phyloP scores from a whole-genome alignment of 192 early-diverging fungal genomes.

The Chytriomyces sp. region DNA sequence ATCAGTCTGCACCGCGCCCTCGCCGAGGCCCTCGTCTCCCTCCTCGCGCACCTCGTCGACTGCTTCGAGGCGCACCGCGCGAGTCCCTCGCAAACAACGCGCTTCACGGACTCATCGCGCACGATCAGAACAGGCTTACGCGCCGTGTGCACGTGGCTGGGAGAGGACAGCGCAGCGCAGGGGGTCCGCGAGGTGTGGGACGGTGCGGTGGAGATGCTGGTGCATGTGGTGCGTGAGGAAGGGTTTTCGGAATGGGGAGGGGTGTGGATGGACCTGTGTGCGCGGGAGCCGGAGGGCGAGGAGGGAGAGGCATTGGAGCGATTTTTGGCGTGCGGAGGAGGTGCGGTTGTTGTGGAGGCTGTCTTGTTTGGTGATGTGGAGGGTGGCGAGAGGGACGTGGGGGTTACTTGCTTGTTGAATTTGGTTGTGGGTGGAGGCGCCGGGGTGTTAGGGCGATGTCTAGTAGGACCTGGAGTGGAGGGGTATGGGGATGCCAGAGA shows the following conservation, averaged over 20 bases:
- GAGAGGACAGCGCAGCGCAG: conserved; percentile 5
- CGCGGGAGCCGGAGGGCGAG: background rate
- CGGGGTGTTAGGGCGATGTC: background rate
- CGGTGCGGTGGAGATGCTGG: conserved; percentile 12
- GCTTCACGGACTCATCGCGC: background rate
- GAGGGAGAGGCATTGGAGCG: background rate
- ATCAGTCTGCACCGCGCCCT: conserved; percentile 21
- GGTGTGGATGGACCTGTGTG: conserved; percentile 5
- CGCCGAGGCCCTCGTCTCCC: conserved; percentile 14
- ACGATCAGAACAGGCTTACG: background rate
- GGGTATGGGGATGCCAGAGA: background rate
- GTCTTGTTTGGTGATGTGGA: background rate
- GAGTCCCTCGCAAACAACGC: background rate
- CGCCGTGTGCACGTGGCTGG: conserved; percentile 7
- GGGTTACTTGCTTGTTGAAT: conserved; percentile 30
- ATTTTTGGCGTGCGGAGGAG: conserved; percentile 23
- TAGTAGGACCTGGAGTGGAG: too few relatives aligned
- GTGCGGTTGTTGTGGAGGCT: background rate
- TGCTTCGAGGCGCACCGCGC: background rate
- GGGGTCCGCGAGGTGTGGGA: background rate
- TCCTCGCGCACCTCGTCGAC: conserved; percentile 24
- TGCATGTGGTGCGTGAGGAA: background rate
- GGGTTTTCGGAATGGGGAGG: conserved; percentile 5
- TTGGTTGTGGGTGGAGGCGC: conserved; percentile 3
- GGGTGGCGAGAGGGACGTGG: background rate